These are phyloP conservation scores for Gamsiella multidivaricata DNA, from an alignment of 192 early-diverging fungal genomes.

Conservation along the genomic window DNA sequence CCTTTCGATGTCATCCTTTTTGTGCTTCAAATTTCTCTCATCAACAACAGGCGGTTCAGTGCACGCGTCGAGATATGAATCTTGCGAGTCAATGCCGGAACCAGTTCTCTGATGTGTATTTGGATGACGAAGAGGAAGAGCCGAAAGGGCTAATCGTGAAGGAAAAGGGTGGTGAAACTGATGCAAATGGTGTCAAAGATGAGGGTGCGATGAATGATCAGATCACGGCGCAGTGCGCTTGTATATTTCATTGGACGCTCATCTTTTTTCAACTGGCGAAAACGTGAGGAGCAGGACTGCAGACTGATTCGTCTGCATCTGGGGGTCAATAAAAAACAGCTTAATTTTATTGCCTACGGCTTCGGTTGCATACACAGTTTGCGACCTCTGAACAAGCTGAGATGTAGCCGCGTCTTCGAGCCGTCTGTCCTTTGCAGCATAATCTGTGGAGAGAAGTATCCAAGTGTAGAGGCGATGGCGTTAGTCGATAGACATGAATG, in stretches of 20 bases:
- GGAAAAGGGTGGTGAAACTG: background rate
- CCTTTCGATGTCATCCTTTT: too few species aligned
- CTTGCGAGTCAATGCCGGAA: slow-evolving; percentile 6
- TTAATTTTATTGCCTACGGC: slow-evolving; percentile 13
- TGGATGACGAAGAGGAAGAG: background rate
- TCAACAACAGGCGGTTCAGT: background rate
- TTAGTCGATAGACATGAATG: too few species aligned
- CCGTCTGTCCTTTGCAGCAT: slow-evolving; percentile 48
- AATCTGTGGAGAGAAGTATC: slow-evolving; percentile 10
- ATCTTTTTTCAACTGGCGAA: too few species aligned
- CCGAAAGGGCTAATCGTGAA: too few species aligned
- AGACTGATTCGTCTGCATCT: too few species aligned
- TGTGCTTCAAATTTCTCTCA: too few species aligned
- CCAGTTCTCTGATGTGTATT: background rate
- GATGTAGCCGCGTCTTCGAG: slow-evolving; percentile 41
- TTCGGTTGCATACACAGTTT: slow-evolving; percentile 51
- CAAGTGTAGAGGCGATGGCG: background rate
- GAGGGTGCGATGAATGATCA: background rate
- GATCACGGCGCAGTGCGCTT: too few species aligned
- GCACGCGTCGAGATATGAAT: background rate
- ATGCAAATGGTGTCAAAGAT: background rate
- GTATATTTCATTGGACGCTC: too few species aligned
- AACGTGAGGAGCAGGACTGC: too few species aligned
- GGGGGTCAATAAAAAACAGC: too few species aligned
- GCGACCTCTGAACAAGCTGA: slow-evolving; percentile 34